phyloP scores from a whole-genome alignment of 306 rosid species.

The Fagus sylvatica region DNA sequence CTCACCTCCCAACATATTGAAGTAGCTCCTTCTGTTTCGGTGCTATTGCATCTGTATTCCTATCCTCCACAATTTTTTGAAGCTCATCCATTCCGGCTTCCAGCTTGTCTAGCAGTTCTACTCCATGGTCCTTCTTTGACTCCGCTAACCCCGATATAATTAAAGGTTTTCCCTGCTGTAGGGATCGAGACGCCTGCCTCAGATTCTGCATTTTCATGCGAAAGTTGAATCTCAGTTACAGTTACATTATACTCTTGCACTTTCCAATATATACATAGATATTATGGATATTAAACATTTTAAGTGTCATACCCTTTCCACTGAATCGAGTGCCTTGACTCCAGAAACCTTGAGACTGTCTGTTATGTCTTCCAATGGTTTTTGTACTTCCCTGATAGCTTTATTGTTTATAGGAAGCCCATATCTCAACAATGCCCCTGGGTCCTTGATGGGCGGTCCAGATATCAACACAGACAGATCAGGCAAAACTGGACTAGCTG shows the following conservation, averaged over 20 bases:
- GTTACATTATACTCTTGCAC: conserved; percentile 2
- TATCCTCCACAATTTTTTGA: conserved; percentile 74
- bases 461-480: conserved; percentile 83
- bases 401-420: conserved; percentile 91
- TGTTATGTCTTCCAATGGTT: conserved; percentile 93
- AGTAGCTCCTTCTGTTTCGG: conserved; percentile 92
- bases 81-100: conserved; percentile 88
- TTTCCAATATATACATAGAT: not conserved
- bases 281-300: conserved; percentile 14
- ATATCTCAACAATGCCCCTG: conserved; percentile 87
- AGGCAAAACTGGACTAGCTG: conserved; percentile 63
- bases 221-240: conserved; percentile 17
- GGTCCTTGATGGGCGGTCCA: conserved; percentile 97
- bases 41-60: conserved; percentile 71
- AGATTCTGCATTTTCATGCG: conserved; percentile 57
- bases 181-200: conserved; percentile 81
- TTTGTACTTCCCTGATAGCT: conserved; percentile 95
- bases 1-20: conserved; percentile 87
- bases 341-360: conserved; percentile 91
- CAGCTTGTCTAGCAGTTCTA: conserved; percentile 74
- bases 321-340: conserved; percentile 85
- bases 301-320: conserved; percentile 71
- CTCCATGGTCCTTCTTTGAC: conserved; percentile 83
- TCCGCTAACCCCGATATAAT: conserved; percentile 84
- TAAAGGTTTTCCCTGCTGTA: conserved; percentile 79